Percentiles rank a stretch among this genome's conserved stretches.
Conservation (phyloP, 2,329 filamentous ascomycete species). For the Phialemoniopsis sp. region DNA sequence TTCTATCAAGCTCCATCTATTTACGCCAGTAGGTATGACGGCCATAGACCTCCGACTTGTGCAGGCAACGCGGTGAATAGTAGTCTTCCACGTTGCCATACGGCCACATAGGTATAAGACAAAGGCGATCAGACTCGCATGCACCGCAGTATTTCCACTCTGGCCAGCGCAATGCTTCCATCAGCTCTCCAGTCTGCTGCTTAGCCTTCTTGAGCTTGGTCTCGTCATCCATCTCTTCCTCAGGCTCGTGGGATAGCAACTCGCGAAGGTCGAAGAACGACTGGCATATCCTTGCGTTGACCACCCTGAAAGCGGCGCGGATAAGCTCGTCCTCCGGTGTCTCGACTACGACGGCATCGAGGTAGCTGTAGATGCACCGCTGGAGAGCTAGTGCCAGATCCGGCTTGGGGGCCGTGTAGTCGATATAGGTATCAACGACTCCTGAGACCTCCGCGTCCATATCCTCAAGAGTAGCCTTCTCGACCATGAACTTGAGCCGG, state of each 20-base stretch:
- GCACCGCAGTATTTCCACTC: conserved; percentile 26
- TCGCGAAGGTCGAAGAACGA: conserved; percentile 13
- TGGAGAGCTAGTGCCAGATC: conserved; percentile 11
- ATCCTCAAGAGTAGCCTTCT: conserved; percentile 16
- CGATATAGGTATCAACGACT: conserved; percentile 37
- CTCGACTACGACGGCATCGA: conserved; percentile 18
- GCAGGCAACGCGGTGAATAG: conserved; percentile 8
- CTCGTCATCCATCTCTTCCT: conserved; percentile 2
- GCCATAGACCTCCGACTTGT: no score
- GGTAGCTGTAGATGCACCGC: conserved; percentile 43
- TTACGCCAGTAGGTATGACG: no score
- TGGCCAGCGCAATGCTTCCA: conserved; percentile 24
- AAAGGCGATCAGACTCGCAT: conserved; percentile 25
- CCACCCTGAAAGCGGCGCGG: conserved; percentile 32
- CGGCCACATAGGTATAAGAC: conserved; percentile 33
- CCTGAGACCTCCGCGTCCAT: conserved; percentile 30
- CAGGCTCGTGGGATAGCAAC: conserved; percentile 6
- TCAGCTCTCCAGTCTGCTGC: conserved; percentile 10
- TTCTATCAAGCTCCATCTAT: no score
- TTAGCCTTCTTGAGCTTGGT: not conserved
- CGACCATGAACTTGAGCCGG: conserved; percentile 39
- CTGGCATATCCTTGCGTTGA: conserved; percentile 34
- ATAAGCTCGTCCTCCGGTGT: conserved; percentile 40
- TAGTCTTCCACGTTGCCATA: conserved; percentile 21
- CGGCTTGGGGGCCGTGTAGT: conserved; percentile 25